phyloP scores from a whole-genome alignment of 371 early-diverging fungal genomes.

The Apophysomyces elegans region DNA sequence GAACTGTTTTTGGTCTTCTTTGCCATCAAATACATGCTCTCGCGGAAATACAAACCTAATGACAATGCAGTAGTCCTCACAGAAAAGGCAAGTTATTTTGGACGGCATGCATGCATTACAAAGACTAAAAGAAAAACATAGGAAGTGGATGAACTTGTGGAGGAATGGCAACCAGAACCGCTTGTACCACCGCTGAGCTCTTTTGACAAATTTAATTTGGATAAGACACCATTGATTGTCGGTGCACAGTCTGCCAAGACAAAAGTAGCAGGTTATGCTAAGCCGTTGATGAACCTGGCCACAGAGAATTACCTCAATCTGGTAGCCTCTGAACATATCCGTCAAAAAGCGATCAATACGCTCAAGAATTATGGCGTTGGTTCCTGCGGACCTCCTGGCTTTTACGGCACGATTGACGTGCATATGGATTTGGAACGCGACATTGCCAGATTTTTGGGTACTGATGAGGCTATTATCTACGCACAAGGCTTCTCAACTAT shows the following conservation, averaged over 20 bases:
- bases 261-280: conserved; percentile 55
- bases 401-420: conserved; percentile 99
- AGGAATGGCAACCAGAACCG: conserved; percentile 97
- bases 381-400: conserved; percentile 99
- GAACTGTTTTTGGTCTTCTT: conserved; percentile 88
- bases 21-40: conserved; percentile 87
- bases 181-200: conserved; percentile 82
- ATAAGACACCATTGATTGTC: conserved; percentile 75
- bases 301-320: conserved; percentile 90
- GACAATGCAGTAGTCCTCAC: conserved; percentile 82
- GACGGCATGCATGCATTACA: background rate
- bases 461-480: conserved; percentile 95
- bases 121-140: conserved; percentile 16
- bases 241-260: conserved; percentile 69
- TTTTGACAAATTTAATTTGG: conserved; percentile 77
- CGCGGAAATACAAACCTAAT: conserved; percentile 86
- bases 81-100: conserved; percentile 66
- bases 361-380: conserved; percentile 98
- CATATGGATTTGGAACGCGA: conserved; percentile 96
- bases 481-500: conserved; percentile 97
- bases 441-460: conserved; percentile 88
- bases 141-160: conserved; percentile 82
- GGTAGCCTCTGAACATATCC: conserved; percentile 73
- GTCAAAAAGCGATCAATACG: conserved; percentile 86
- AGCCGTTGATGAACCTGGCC: conserved; percentile 81